Base-by-base conservation (phyloP, 139 green algal species). In the Tetradesmus obliquus region DNA sequence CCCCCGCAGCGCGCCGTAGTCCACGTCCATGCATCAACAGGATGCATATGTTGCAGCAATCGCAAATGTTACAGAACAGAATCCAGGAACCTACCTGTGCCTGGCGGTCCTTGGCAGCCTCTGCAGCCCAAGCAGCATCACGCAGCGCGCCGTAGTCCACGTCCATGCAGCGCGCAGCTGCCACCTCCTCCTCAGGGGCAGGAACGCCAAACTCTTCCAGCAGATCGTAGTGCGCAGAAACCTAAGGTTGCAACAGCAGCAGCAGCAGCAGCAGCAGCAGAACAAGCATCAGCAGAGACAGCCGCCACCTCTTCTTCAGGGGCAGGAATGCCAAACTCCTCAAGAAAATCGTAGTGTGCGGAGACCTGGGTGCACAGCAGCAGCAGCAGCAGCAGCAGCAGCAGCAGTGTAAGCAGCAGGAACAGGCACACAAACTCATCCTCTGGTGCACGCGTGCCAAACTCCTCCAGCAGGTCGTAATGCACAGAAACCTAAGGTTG, bases 201-300 rank as follows among this genome's bases (percentile, higher is more conserved):
- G 82, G 45, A n/a, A 98, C 94, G 12, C 58, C 87, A 79, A 96
- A 97, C 91, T 96, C 94, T 32, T 96, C 82, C 45, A 98, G 96
- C 57, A 98, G 88, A 13, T 94, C 92, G 91, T 97, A 97, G 17
- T 95, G 84, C 8, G 89, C 88, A 60, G 92, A 84, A 20, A 97
- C 94, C 92, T 96, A 90, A 1, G 13, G 24, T 0, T 17, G 80
- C 17, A 9, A 2, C 10, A 72, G 57, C 57, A 66, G 8, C 57
- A 9, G 6, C 57, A 66, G 8, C 45, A 55, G 13, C 3, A 12
- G 3, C 53, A 13, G 5, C 54, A 53, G 81, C 51, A 60, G 19
- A 10, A 53, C 7, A 22, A 32, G 15, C 17, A 45, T 32, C 17
- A 9, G 62, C 10, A 72, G 57, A 7, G 8, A 66, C 57, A 9